These are phyloP conservation scores for Neoboletus brunneissimus DNA, from an alignment of 768 basidiomycete genomes.

Conservation along the genomic window DNA sequence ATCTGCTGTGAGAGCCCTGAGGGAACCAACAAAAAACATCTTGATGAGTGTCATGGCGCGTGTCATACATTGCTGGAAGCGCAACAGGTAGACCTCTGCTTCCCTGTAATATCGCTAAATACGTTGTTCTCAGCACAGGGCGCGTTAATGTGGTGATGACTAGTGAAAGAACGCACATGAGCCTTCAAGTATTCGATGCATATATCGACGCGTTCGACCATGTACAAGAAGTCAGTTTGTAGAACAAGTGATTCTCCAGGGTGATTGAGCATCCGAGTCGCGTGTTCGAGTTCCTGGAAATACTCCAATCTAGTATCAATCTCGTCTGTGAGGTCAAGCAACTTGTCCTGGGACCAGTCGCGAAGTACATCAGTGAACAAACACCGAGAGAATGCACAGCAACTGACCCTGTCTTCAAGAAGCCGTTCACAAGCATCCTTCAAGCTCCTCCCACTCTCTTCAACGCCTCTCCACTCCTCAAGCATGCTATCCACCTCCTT, in stretches of 20 bases:
- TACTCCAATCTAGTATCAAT: slow-evolving; percentile 82
- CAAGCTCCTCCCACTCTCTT: slow-evolving; percentile 87
- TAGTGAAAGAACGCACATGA: slow-evolving; percentile 57
- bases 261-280: slow-evolving; percentile 90
- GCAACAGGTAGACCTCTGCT: slow-evolving; percentile 90
- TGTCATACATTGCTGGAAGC: slow-evolving; percentile 98
- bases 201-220: slow-evolving; percentile 94
- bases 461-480: slow-evolving; percentile 81
- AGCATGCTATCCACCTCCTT: slow-evolving; percentile 76
- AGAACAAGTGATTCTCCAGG: slow-evolving; percentile 91
- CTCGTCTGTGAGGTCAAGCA: slow-evolving; percentile 78
- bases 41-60: slow-evolving; percentile 97
- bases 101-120: slow-evolving; percentile 84
- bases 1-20: slow-evolving; percentile 76
- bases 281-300: slow-evolving; percentile 91
- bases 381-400: background rate
- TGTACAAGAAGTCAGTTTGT: slow-evolving; percentile 87
- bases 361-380: background rate
- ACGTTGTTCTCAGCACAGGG: slow-evolving; percentile 1
- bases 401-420: slow-evolving; percentile 81
- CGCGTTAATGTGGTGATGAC: background rate
- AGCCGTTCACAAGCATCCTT: slow-evolving; percentile 90
- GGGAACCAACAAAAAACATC: slow-evolving; percentile 89
- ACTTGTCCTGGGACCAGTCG: slow-evolving; percentile 53
- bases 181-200: slow-evolving; percentile 87